These are phyloP conservation scores for Ganoderma lingzhi DNA, from an alignment of 1,284 basidiomycete species.

Conservation along the genomic window DNA sequence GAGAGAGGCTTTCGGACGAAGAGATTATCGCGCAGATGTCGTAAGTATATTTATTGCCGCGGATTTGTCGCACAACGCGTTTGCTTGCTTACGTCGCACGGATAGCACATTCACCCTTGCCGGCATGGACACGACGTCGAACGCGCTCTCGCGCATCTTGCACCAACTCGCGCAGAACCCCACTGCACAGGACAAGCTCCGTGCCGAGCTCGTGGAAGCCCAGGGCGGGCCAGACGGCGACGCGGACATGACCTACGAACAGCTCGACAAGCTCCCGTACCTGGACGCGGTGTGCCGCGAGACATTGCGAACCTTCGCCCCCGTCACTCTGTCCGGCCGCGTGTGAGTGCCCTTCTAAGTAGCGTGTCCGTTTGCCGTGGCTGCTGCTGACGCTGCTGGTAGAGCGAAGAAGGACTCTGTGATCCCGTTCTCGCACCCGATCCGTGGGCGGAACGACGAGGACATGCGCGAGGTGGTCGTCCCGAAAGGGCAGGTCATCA, in stretches of 20 bases:
- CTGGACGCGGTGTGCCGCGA: constrained; percentile 53
- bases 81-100: no score
- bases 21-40: constrained; percentile 18
- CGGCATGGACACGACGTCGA: constrained; percentile 20
- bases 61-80: not conserved
- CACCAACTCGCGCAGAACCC: constrained; percentile 17
- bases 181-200: constrained; percentile 1
- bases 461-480: constrained; percentile 7
- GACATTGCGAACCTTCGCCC: constrained; percentile 55
- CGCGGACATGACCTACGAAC: constrained; percentile 10
- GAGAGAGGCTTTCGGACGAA: constrained; percentile 10
- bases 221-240: constrained; percentile 35
- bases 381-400: not conserved
- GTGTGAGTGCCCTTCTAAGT: not conserved
- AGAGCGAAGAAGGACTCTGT: constrained; percentile 8
- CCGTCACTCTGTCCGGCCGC: not conserved
- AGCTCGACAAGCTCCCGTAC: constrained; percentile 46
- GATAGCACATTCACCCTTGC: constrained; percentile 20
- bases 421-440: constrained; percentile 10
- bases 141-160: constrained; percentile 18
- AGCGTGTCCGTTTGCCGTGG: not conserved
- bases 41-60: not conserved
- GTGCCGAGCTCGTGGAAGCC: not conserved
- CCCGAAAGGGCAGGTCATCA: not conserved
- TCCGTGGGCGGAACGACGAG: constrained; percentile 4